Evolutionary conservation across 176 grass and related monocot species (phyloP).

Genomic region (Paspalum notatum): DNA sequence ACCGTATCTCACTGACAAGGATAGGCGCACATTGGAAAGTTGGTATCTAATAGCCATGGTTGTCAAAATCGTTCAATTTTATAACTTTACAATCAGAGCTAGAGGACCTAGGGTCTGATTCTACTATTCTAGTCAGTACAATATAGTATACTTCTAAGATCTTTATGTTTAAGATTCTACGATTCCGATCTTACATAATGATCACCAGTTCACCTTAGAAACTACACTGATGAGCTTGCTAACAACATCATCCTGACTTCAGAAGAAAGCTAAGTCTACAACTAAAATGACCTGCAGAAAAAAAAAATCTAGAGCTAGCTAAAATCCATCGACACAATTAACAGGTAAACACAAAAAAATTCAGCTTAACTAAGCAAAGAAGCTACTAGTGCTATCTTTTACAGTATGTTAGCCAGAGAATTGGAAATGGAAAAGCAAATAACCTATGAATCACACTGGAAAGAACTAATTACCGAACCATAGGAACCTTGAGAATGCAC

Average conservation of each 20-base stretch:
- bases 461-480: slow-evolving; percentile 1
- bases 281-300: neutral
- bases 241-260: neutral
- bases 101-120: no score
- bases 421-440: neutral
- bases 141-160: no score
- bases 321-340: neutral
- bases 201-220: no score
- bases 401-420: neutral
- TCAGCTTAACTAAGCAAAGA: slow-evolving; percentile 5
- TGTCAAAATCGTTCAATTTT: no score
- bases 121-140: no score
- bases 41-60: neutral
- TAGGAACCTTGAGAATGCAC: neutral
- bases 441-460: neutral
- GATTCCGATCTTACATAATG: no score
- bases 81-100: no score
- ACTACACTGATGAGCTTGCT: no score
- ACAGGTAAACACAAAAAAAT: neutral
- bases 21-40: neutral
- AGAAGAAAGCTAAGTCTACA: slow-evolving; percentile 2
- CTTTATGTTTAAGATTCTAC: no score
- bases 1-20: neutral
- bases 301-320: neutral
- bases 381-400: neutral